Evolutionary conservation across 495 filamentous ascomycete genomes (phyloP), one percentile per base, ranked within the genome.

Genomic region (Penicillium malachiteum): DNA sequence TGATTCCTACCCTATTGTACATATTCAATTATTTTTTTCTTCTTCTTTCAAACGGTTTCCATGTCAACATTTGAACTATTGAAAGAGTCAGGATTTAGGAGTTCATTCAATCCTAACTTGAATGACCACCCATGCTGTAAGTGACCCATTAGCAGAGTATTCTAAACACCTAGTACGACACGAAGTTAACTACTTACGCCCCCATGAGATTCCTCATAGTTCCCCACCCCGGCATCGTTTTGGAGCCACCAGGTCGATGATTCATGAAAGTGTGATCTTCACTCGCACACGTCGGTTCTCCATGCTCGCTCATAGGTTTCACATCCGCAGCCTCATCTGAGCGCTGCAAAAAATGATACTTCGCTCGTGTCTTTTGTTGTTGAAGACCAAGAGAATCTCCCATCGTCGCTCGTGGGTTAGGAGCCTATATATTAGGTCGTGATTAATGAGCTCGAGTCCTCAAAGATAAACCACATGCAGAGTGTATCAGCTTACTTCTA

Each of bases 221-320:
- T 11, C 60, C 52, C 71, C 69, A 74, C 1, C 74, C 75, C 40
- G 71, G 69, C 54, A 69, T 64, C 9, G 69, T 69, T 32, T 67
- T 62, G 18, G 63, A 50, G 12, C 54, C 59, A 9, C 75, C 74
- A 7, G 75, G 68, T 47, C 67, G 71, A 18, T 49, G 52, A 0
- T 52, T 39, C 70, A 70, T 71, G 50, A 76, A 77, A 26, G 57
- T 70, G 48, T 71, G 69, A 50, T 77, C 74, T 51, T 78, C 71
- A 13, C 34, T 63, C 6, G 63, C 57, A 49, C 67, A 70, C 13
- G 62, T 68, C 9, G 59, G 56, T 8, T 64, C 57, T 1, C 55
- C 46, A 14, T 31, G 16, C 1, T 51, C 59, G 9, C 41, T 62
- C 12, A 46, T 60, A 1, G 57, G 43, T n/a, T 34, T 46, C 2